Base-by-base conservation (phyloP, 2,329 filamentous ascomycete species). In the Arachnopeziza araneosa region DNA sequence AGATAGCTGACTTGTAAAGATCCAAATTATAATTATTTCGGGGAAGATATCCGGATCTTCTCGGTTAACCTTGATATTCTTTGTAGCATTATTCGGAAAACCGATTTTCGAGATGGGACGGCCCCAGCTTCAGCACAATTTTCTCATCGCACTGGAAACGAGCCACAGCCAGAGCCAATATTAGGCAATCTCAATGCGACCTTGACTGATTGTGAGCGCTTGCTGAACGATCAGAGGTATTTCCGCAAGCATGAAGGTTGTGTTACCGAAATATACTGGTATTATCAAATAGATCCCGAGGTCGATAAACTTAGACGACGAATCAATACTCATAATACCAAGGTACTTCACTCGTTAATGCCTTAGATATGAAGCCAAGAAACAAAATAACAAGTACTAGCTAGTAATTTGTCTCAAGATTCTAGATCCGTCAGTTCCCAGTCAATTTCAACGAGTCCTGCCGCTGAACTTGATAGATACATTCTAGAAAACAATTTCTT, bases 51-150 rank as follows among this genome's bases (percentile, higher is more conserved):
- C 26, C 24, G 56, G 21, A 58, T 19, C 21, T 22, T 58, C 4
- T 50, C 56, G 22, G 26, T 49, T 2, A 58, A 58, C 22, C 26
- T 58, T 17, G 56, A 58, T 19, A 12, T 54, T 24, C 30, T 58
- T 2, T 44, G 19, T 14, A 21, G 21, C 24, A 23, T 54, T n/a
- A 44, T 58, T 21, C 14, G 44, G n/a, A 10, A 22, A 24, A 50
- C 30, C 4, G 6, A 44, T 8, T 19, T 44, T 44, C 36, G 17
- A 44, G 6, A 44, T 44, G 36, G 12, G 36, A 44, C 36, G 17
- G 2, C 10, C 17, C 36, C 6, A 14, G 4, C 17, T 6, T 14
- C 17, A 5, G 10, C 2, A 26, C 36, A 44, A 44, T 3, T 14
- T 44, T 44, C 17, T 5, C 6, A 44, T 44, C 36, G 17, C 2